Evolutionary conservation across 352 stramenopile genomes (phyloP).

Genomic region (Pythium aquatile): DNA sequence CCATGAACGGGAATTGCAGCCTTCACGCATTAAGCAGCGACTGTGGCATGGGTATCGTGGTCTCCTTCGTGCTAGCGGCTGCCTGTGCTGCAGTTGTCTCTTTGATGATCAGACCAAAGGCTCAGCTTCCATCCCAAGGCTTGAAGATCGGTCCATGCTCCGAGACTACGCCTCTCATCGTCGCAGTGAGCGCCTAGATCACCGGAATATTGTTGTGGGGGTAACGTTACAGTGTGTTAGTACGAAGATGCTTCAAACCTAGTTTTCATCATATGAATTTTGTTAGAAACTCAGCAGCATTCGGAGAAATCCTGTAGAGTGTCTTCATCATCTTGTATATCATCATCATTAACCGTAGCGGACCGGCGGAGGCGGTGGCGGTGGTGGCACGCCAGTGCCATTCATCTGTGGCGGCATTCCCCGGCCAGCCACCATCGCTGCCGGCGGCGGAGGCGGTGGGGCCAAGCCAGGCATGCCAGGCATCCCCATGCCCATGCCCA

Average conservation of each 20-base stretch:
- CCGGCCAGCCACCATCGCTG: slow-evolving; percentile 25
- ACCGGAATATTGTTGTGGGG: too few relatives aligned
- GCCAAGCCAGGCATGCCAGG: slow-evolving; percentile 21
- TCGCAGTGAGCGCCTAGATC: too few relatives aligned
- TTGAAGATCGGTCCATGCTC: not conserved
- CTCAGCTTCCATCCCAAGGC: too few relatives aligned
- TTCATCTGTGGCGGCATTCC: slow-evolving; percentile 16
- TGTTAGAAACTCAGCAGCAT: too few relatives aligned
- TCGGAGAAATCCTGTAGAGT: too few relatives aligned
- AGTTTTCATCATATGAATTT: too few relatives aligned
- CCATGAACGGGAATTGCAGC: slow-evolving; percentile 84
- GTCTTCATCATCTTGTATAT: not conserved
- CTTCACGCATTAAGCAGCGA: slow-evolving; percentile 30
- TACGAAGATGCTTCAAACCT: too few relatives aligned
- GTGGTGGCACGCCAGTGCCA: slow-evolving; percentile 23
- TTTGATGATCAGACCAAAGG: too few relatives aligned
- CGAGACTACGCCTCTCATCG: not conserved
- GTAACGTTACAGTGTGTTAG: too few relatives aligned
- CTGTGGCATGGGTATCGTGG: slow-evolving; percentile 70
- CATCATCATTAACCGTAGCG: slow-evolving; percentile 30
- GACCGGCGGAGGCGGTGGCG: slow-evolving; percentile 44
- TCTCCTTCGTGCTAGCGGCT: slow-evolving; percentile 56
- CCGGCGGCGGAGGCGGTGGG: slow-evolving; percentile 34
- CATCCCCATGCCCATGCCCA: slow-evolving; percentile 40
- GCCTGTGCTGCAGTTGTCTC: too few relatives aligned